Base-by-base conservation (phyloP, 768 basidiomycete genomes). In the Hygrocybe punicea region DNA sequence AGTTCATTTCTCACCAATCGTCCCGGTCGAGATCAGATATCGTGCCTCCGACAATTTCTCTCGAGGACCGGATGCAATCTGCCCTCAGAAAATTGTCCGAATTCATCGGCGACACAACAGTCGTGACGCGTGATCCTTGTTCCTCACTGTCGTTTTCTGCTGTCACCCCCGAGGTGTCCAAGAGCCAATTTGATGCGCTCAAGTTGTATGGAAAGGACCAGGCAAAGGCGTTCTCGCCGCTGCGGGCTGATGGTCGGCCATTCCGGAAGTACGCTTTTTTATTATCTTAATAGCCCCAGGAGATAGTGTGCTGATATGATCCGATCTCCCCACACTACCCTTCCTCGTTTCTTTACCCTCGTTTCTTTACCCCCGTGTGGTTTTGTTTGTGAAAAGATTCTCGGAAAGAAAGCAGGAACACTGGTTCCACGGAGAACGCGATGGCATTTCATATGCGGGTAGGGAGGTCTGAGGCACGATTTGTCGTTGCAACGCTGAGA, bases 131-230 rank as follows among this genome's bases (percentile, higher is more conserved):
- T 24, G 77, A 85, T 62, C 83, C 87, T 10, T 56, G 65, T n/a
- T 87, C 82, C 5, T 73, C 83, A 1, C 72, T 90, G 50, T 89
- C 87, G 6, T 91, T 91, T 63, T 86, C 81, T 10, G 83, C 83
- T 61, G 75, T 87, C 33, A 60, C 84, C 0, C 72, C 73, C 8
- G 83, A 85, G 4, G 70, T 81, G 7, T 67, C 79, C 24, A 72
- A 78, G 65, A 76, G 71, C 14, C 87, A 90, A 64, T 69, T 71
- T 0, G 81, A 83, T 23, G 67, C 73, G 34, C 66, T 87, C 53
- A 66, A 62, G 42, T 70, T 74, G 39, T 86, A 83, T 56, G 67
- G 69, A 11, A 78, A 75, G 51, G 80, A 77, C 19, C 62, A 76
- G 19, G 66, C 72, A 4, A 64, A 67, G 1, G 80, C 84, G 3